These are phyloP conservation scores for Coprinellus micaceus DNA, from an alignment of 768 basidiomycete genomes.

Conservation along the genomic window DNA sequence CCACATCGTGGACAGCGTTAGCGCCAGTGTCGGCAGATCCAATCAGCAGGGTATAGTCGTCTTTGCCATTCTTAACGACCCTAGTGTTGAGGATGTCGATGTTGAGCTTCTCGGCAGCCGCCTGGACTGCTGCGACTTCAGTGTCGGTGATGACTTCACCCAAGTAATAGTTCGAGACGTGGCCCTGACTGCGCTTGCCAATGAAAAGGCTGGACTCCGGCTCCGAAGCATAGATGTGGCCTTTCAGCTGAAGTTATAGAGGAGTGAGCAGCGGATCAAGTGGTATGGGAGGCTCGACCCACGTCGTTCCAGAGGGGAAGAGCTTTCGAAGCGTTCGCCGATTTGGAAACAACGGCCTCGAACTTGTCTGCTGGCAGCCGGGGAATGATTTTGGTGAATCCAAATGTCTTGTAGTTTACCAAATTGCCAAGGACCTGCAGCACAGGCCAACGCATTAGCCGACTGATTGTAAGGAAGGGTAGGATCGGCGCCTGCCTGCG, in stretches of 20 bases:
- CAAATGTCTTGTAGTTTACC: constrained; percentile 78
- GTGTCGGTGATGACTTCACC: constrained; percentile 69
- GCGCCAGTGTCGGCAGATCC: constrained; percentile 58
- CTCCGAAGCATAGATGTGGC: constrained; percentile 63
- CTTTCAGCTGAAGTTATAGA: constrained; percentile 51
- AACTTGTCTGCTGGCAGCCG: constrained; percentile 62
- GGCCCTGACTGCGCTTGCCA: constrained; percentile 75
- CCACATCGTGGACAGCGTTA: constrained; percentile 41
- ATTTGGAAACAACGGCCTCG: constrained; percentile 54
- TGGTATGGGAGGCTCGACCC: constrained; percentile 14
- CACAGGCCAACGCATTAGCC: neutral
- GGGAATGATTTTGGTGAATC: constrained; percentile 83
- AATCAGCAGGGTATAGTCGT: constrained; percentile 66
- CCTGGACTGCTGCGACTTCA: constrained; percentile 75
- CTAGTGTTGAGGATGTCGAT: constrained; percentile 81
- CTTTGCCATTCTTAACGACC: constrained; percentile 62
- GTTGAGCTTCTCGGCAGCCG: constrained; percentile 69
- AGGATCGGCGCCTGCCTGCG: constrained; percentile 47
- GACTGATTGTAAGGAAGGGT: neutral
- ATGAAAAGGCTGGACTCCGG: constrained; percentile 72
- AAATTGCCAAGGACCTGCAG: constrained; percentile 55
- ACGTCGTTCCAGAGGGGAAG: constrained; percentile 62
- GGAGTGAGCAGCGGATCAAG: neutral
- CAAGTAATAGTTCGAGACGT: constrained; percentile 83
- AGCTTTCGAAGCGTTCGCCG: constrained; percentile 55